Conservation (phyloP, 352 stramenopile genomes). For the Pythium volutum region DNA sequence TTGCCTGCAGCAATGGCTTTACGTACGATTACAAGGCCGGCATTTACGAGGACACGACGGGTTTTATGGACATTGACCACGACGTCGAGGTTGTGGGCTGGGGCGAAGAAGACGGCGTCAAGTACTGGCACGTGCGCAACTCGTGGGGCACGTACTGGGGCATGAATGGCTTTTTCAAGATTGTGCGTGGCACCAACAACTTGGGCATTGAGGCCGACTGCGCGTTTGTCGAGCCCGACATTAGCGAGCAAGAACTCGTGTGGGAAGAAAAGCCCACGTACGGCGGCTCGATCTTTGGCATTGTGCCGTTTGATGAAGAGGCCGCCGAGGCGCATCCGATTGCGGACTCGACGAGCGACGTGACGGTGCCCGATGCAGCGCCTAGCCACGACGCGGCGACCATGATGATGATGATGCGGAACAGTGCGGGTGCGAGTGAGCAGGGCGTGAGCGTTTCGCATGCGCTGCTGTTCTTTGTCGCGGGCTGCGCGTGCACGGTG, state of each 20-base stretch:
- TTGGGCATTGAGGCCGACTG: slow-evolving; percentile 90
- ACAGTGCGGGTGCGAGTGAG: background rate
- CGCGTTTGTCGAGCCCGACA: slow-evolving; percentile 83
- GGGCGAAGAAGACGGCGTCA: slow-evolving; percentile 87
- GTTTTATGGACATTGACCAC: slow-evolving; percentile 84
- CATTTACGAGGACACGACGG: slow-evolving; percentile 89
- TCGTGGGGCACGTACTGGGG: slow-evolving; percentile 94
- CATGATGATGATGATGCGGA: slow-evolving; percentile 7
- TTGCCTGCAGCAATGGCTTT: slow-evolving; percentile 89
- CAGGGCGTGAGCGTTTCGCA: slow-evolving; percentile 28
- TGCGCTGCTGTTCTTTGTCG: slow-evolving; percentile 54
- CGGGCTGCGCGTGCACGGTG: slow-evolving; percentile 52
- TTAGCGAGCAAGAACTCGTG: slow-evolving; percentile 76
- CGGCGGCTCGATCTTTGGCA: slow-evolving; percentile 75
- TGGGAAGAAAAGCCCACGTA: slow-evolving; percentile 76
- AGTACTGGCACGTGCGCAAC: slow-evolving; percentile 98
- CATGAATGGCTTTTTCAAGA: slow-evolving; percentile 96
- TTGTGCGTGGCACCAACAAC: slow-evolving; percentile 92
- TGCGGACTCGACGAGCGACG: slow-evolving; percentile 77
- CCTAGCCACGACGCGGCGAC: background rate
- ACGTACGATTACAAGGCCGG: slow-evolving; percentile 92
- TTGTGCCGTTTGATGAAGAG: slow-evolving; percentile 60
- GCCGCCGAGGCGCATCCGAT: slow-evolving; percentile 86
- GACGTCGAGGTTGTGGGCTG: slow-evolving; percentile 89
- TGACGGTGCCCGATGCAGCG: slow-evolving; percentile 40